Evolutionary conservation across 768 basidiomycete species (phyloP), one percentile per base, ranked within the genome.

Genomic region (Neoboletus magnificus): DNA sequence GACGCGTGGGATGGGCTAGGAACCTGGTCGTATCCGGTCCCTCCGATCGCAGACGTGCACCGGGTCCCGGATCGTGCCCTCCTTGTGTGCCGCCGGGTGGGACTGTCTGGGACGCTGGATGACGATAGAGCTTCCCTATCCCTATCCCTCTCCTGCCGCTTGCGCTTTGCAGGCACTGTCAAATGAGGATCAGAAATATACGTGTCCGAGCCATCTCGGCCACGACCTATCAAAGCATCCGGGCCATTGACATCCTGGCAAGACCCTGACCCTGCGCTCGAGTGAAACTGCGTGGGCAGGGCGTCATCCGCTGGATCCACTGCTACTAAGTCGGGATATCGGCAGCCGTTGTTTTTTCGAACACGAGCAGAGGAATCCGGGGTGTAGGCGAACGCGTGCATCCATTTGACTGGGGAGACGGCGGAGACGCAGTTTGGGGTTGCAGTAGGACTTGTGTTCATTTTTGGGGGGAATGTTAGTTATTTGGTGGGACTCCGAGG

Each of bases 321-420:
- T 43, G 2, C 16, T 11, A 5, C 25, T 18, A 5, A 16, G 11
- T 40, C 39, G 39, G 35, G 5, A 22, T 20, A 20, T 22, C 16
- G 11, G 20, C 5, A 20, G 20, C 39, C 10, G 18, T 39, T 11
- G n/a, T 39, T 39, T 35, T 41, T 9, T 35, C 20, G 44, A 42
- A 6, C 39, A 18, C 11, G 45, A 22, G 30, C 41, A 13, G 55
- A 33, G 2, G 8, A 36, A 10, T 57, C 44, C 11, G 66, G 64
- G 20, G 56, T 58, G 32, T 66, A 55, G 33, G 61, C 55, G 22
- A 66, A 68, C 9, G 56, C 33, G 16, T 10, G 52, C 20, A 49
- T 45, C 64, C 52, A 53, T 39, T 55, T 54, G 23, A 45, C 37
- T 4, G 58, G 50, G 20, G 22, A 39, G 39, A 20, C 39, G n/a